Base-by-base conservation (phyloP, 2,329 filamentous ascomycete genomes). In the Arthrobotrys musiformis region DNA sequence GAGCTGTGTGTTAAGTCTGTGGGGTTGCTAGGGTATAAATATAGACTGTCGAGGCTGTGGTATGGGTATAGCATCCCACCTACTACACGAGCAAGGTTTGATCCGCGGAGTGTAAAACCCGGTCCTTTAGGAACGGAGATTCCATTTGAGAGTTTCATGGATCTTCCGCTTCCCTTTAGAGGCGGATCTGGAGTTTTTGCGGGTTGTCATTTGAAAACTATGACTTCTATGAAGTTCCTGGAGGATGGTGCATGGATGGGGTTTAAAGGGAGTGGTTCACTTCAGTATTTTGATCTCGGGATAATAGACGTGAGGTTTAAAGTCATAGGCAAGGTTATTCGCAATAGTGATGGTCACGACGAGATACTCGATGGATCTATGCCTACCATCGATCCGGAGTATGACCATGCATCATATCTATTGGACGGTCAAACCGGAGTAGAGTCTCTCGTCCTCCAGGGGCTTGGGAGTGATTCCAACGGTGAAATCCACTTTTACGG, bases 81-180 rank as follows among this genome's bases (percentile, higher is more conserved):
- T 4, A 13, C 5, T 2, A 17, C 7, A 15, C 15, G 22, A 19
- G 42, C 9, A 3, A 4, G 4, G 2, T 19, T 35, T 22, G 33
- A 72, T 26, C 68, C 60, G 17, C 56, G 30, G 24, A 35, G 46
- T n/a, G 11, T 60, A 7, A 58, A 40, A 17, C 50, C 50, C 0
- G 22, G 40, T 4, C 62, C 62, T 2, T 50, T 44, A 2, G 70
- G 33, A 17, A 68, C 42, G 9, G 62, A 68, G 11, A 68, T 75
- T 6, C 70, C 70, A 37, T 75, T 75, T 33, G 63, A 61, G 26
- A 62, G n/a, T 13, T 68, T 68, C 35, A 75, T 75, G 70, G 24
- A 75, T 9, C 44, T 75, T 11, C 70, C 70, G 30, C 30, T 33
- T 24, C 63, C 63, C 11, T 60, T 42, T 24, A 24, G 8, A 5